Evolutionary conservation across 208 protist species (phyloP).

Genomic region (Trypanosomatidae sp.): DNA sequence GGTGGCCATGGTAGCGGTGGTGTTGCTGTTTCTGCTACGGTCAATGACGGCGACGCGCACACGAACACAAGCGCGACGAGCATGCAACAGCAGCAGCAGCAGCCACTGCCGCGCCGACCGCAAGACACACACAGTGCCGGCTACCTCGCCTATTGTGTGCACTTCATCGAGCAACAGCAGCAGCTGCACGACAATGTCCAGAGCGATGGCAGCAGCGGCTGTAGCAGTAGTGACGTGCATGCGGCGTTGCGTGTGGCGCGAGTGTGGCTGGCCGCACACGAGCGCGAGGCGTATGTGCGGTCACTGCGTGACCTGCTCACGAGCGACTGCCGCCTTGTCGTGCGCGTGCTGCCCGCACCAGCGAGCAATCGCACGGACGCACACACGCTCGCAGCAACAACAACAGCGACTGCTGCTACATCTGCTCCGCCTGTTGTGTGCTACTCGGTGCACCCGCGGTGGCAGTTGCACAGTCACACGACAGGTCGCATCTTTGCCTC

Average conservation of each 20-base stretch:
- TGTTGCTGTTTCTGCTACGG: too few species aligned
- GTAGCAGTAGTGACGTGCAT: too few species aligned
- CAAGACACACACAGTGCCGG: too few species aligned
- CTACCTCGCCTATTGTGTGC: too few species aligned
- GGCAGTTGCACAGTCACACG: constrained; percentile 31
- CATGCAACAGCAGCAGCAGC: too few species aligned
- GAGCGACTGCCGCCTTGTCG: not conserved
- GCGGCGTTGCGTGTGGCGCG: constrained; percentile 5
- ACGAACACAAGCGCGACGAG: too few species aligned
- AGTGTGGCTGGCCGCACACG: constrained; percentile 26
- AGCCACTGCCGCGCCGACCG: too few species aligned
- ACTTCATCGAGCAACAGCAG: too few species aligned
- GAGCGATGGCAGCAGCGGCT: too few species aligned
- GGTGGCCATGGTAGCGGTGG: too few species aligned
- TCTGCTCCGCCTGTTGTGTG: constrained; percentile 5
- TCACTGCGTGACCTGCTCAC: constrained; percentile 12
- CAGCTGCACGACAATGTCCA: too few species aligned
- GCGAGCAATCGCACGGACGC: not conserved
- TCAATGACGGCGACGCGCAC: too few species aligned
- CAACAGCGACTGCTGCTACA: not conserved
- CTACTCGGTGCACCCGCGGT: constrained; percentile 62
- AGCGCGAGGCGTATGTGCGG: constrained; percentile 15
- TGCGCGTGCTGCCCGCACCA: not conserved
- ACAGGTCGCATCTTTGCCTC: constrained; percentile 57
- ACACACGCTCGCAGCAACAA: not conserved